Percentiles rank a stretch among this genome's conserved stretches.
Evolutionary conservation across 352 stramenopile species (phyloP).

Genomic region (Globisporangium radiosum): DNA sequence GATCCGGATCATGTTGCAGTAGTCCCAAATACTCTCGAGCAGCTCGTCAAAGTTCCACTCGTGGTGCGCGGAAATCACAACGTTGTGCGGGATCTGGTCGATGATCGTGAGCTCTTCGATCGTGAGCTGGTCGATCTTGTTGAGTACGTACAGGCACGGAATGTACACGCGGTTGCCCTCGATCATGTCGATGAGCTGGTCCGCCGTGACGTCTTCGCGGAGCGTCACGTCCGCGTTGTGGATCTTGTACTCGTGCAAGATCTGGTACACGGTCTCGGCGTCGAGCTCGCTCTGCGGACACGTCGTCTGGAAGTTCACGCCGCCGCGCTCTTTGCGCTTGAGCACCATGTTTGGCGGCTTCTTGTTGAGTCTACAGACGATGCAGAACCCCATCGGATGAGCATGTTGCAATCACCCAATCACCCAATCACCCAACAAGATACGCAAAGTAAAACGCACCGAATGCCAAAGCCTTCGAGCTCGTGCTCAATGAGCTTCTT

Average conservation of each 20-base stretch:
- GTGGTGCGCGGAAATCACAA: constrained; percentile 95
- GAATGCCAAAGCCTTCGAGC: constrained; percentile 97
- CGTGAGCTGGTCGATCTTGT: constrained; percentile 99
- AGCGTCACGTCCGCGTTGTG: constrained; percentile 96
- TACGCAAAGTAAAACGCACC: constrained; percentile 18
- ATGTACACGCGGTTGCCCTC: constrained; percentile 98
- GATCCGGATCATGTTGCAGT: constrained; percentile 96
- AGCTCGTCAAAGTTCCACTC: constrained; percentile 98
- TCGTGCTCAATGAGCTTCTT: constrained; percentile 99
- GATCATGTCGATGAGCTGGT: constrained; percentile 99
- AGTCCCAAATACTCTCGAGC: constrained; percentile 97
- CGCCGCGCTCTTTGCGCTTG: constrained; percentile 95
- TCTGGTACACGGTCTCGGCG: constrained; percentile 90
- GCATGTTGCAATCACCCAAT: not conserved
- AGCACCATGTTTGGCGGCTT: constrained; percentile 95
- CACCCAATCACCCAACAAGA: not conserved
- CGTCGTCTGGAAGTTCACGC: constrained; percentile 96
- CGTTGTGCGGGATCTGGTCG: constrained; percentile 97
- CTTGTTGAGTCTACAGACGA: constrained; percentile 90
- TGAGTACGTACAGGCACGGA: constrained; percentile 97
- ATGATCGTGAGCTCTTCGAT: constrained; percentile 99
- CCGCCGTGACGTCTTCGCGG: constrained; percentile 93
- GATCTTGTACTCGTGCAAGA: constrained; percentile 98
- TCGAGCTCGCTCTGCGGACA: constrained; percentile 91
- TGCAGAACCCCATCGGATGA: not conserved